A percentile compares a stretch with the other conserved stretches of the same genome.
Evolutionary conservation across 192 early-diverging fungal species (phyloP).

Genomic region (Gaertneriomyces sp.): DNA sequence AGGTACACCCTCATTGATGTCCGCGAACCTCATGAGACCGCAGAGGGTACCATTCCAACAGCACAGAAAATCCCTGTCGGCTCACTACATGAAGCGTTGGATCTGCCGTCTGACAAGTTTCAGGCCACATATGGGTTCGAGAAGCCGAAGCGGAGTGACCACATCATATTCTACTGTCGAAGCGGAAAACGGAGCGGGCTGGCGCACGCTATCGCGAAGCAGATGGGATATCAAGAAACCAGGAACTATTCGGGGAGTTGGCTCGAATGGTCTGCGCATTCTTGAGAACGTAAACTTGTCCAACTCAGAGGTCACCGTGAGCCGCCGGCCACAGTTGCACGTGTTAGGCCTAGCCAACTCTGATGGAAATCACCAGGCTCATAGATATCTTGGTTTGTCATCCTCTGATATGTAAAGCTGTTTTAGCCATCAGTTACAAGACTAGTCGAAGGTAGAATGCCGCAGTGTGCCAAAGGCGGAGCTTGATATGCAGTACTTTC

Average conservation of each 20-base stretch:
- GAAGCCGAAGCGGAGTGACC: neutral
- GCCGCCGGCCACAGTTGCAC: no score
- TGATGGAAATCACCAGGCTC: no score
- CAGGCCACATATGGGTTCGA: neutral
- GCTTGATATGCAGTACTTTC: no score
- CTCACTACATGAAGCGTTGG: neutral
- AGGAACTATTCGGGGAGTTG: slow-evolving; percentile 7
- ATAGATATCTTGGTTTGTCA: no score
- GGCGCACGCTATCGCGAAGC: neutral
- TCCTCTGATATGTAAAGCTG: no score
- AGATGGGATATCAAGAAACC: neutral
- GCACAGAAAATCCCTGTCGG: slow-evolving; percentile 4
- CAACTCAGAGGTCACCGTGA: no score
- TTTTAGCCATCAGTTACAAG: no score
- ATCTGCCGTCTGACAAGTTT: slow-evolving; percentile 1
- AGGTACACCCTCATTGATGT: slow-evolving; percentile 5
- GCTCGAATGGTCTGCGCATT: neutral
- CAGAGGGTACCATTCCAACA: slow-evolving; percentile 1
- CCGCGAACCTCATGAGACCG: slow-evolving; percentile 1
- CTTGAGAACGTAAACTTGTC: no score
- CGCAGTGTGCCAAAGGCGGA: no score
- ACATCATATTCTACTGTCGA: slow-evolving; percentile 10
- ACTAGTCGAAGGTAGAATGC: no score
- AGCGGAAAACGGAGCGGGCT: slow-evolving; percentile 1
- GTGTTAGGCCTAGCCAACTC: no score